Base-by-base conservation (phyloP, 768 basidiomycete genomes). In the Harrya chromipes region DNA sequence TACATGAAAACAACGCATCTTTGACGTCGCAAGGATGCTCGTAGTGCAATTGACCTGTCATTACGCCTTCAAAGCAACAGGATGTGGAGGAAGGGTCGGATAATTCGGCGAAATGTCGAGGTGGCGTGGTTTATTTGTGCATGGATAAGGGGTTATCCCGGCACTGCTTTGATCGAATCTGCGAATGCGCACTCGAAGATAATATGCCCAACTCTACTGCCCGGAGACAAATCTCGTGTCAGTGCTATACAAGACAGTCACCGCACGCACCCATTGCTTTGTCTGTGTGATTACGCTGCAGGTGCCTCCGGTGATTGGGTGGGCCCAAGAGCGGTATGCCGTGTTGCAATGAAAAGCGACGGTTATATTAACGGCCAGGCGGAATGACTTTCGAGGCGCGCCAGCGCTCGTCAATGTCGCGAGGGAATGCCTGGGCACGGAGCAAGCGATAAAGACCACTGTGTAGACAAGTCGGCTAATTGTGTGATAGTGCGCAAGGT, bases 91-190 rank as follows among this genome's bases (percentile, higher is more conserved):
- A 36, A n/a, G 29, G 29, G 40, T 47, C 50, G 47, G 51, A 51
- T 11, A 50, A 58, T 52, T 52, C 45, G 56, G 53, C 24, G 19
- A 36, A 44, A 53, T 41, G 43, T 39, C 41, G 42, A 38, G 3
- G 42, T 40, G 49, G 59, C 47, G 57, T 66, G 66, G 53, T 53
- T 68, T 70, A 50, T 70, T 68, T 70, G 61, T 56, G 19, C 43
- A 19, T 29, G 52, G 63, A 67, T 66, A 67, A 69, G 65, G 50
- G 53, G 47, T 57, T 56, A 55, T 46, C 53, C 48, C 40, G 45
- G 54, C 49, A 58, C 54, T 35, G 55, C 47, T 53, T 29, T 61
- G 65, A 67, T 62, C 59, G 35, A 55, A 51, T 42, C 29, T 40
- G 31, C 20, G 35, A 57, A 54, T 16, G 47, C 47, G 49, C 24